A percentile compares a stretch with the other conserved stretches of the same genome.
Conservation (phyloP, 768 basidiomycete genomes). For the Suillus alpinus region DNA sequence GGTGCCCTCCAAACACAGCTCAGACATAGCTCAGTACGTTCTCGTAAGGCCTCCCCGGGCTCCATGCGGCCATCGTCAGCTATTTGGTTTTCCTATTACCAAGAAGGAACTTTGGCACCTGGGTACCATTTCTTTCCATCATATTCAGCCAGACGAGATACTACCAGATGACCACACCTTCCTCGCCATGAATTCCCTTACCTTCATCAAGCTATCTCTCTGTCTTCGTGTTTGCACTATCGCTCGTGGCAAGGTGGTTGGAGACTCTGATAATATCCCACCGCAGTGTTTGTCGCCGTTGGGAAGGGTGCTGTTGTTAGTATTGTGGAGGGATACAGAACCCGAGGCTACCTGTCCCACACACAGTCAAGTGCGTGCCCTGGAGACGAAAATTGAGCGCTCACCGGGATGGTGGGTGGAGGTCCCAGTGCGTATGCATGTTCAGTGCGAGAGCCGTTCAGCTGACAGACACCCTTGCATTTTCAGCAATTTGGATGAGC, state of each 20-base stretch:
- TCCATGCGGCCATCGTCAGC: background rate
- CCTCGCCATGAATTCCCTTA: background rate
- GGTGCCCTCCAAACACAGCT: background rate
- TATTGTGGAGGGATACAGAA: background rate
- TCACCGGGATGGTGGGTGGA: slow-evolving; percentile 1
- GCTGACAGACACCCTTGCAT: background rate
- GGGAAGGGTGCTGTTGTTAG: background rate
- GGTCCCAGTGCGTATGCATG: background rate
- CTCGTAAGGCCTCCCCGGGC: background rate
- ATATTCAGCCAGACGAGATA: background rate
- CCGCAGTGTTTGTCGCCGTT: background rate
- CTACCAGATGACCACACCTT: background rate
- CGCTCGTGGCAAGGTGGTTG: background rate
- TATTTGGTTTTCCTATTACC: background rate
- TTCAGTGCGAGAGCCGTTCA: background rate
- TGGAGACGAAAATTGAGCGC: background rate
- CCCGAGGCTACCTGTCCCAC: background rate
- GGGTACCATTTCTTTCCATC: background rate
- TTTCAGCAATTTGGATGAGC: background rate
- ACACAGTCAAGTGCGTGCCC: background rate
- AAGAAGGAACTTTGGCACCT: background rate
- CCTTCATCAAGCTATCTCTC: background rate
- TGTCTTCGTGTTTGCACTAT: background rate
- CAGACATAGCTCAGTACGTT: background rate
- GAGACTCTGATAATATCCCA: background rate